phyloP scores from a whole-genome alignment of 805 yeast species.

The Priceomyces castillae region DNA sequence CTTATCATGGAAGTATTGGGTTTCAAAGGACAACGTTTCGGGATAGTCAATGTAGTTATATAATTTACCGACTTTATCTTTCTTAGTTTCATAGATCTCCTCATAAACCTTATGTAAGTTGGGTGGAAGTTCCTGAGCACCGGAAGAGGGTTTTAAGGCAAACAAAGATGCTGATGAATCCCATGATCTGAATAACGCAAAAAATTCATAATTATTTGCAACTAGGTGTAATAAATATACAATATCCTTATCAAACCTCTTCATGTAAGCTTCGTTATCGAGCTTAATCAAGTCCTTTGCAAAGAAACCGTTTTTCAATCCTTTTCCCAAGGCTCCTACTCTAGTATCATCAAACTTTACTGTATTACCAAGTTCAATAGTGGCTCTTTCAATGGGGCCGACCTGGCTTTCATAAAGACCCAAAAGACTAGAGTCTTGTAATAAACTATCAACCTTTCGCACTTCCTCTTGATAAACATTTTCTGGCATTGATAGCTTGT shows the following conservation, averaged over 20 bases:
- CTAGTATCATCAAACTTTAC: slow-evolving; percentile 66
- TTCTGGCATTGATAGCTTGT: slow-evolving; percentile 69
- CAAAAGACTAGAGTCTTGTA: slow-evolving; percentile 57
- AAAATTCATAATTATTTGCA: slow-evolving; percentile 74
- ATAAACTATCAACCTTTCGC: slow-evolving; percentile 55
- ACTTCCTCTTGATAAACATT: slow-evolving; percentile 53
- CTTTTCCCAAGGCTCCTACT: slow-evolving; percentile 83
- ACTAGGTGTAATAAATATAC: slow-evolving; percentile 66
- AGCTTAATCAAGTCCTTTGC: slow-evolving; percentile 50
- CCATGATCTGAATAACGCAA: slow-evolving; percentile 65
- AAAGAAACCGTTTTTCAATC: slow-evolving; percentile 82
- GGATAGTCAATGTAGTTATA: slow-evolving; percentile 53
- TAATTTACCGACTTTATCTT: slow-evolving; percentile 40
- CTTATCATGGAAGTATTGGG: slow-evolving; percentile 52
- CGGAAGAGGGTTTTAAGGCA: slow-evolving; percentile 64
- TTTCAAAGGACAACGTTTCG: slow-evolving; percentile 52
- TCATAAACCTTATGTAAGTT: slow-evolving; percentile 53
- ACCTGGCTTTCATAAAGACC: slow-evolving; percentile 80
- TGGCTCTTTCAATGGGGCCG: slow-evolving; percentile 64
- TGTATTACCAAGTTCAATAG: slow-evolving; percentile 73
- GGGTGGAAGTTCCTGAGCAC: slow-evolving; percentile 63
- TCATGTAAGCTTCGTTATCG: slow-evolving; percentile 53
- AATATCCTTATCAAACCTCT: slow-evolving; percentile 52
- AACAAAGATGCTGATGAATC: slow-evolving; percentile 48
- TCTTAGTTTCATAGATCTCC: slow-evolving; percentile 50